Evolutionary conservation across 2,329 filamentous ascomycete genomes (phyloP), one percentile per base, ranked within the genome.

Genomic region (Ceratocystis papillata): DNA sequence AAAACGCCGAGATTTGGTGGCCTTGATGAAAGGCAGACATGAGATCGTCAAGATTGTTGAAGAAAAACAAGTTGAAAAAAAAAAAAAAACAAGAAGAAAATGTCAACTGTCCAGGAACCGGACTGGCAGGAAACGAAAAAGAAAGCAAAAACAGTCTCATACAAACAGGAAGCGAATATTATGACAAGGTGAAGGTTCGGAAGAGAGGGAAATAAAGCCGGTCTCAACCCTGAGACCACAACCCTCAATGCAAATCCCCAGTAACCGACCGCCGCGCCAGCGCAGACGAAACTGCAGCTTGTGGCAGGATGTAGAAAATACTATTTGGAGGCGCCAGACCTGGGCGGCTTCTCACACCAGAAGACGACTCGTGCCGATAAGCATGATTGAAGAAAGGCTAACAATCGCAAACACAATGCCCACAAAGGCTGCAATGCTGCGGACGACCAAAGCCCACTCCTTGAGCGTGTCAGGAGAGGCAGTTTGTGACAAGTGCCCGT

Each of bases 331-430:
- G 25, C 17, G n/a, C 22, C 25, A n/a, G 46, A 7, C 28, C 5
- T n/a, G 28, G 2, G 28, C 1, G 17, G 28, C 28, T 6, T 20
- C 33, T 45, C 64, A 50, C 22, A 17, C 30, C 25, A 63, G 17
- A 50, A 50, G 61, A 28, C 61, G n/a, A 20, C 44, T 44, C n/a
- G 33, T 41, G 33, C 17, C 22, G n/a, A 25, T 22, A 7, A 30
- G 25, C 7, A 63, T 48, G 12, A 25, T 46, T 10, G 46, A 33
- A n/a, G 63, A 50, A 37, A 30, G 28, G 69, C 74, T 68, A 78
- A 95, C 90, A 79, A 99, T 95, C 22, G 83, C 83, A 74, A 84
- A 85, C 8, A 81, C 78, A 67, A 85, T 83, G 53, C 83, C 83
- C 20, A 83, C 79, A 75, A 85, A 85, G 15, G 81, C 80, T n/a